Base-by-base conservation (phyloP, 2,329 filamentous ascomycete genomes). In the Stachybotrys elegans region DNA sequence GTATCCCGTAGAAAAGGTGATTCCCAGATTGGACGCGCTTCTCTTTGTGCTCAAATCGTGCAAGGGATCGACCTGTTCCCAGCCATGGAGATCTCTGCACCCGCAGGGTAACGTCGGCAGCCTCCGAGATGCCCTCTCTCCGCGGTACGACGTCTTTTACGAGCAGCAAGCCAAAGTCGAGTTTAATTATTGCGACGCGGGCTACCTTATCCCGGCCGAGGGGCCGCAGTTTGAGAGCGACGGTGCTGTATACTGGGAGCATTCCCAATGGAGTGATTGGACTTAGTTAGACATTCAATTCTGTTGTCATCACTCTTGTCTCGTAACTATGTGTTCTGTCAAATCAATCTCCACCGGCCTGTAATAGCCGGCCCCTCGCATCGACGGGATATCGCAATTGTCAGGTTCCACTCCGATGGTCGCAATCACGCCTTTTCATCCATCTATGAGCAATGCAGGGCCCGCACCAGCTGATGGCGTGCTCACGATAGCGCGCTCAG, bases 1-100 rank as follows among this genome's bases (percentile, higher is more conserved):
- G 5, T 51, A 59, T 11, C 55, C 64, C 14, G 50, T 72, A 1
- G 41, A 57, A 8, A 68, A 70, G 43, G 62, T 79, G 3, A 53
- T 72, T n/a, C 57, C 66, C n/a, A 70, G 77, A 5, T 66, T 84
- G 0, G 78, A 83, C 49, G 67, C 78, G 2, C 67, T 83, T 1
- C 63, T 83, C 11, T 65, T 83, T 40, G 75, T 81, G 2, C 67
- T 79, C 37, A 83, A 83, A 62, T 76, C 76, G 2, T 83, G 79
- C 64, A 73, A 75, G 55, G 74, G 68, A 3, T 51, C 60, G 3
- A 66, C 68, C 0, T 83, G 79, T 54, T 61, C 69, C 5, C 59
- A 69, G 23, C 79, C 80, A 0, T 84, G 79, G 79, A 55, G 59
- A 5, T 67, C 70, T 2, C 63, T 83, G 11, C 78, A 82, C 51